Evolutionary conservation across 495 filamentous ascomycete species (phyloP), one percentile per base, ranked within the genome.

Genomic region (Elaphomyces granulatus): DNA sequence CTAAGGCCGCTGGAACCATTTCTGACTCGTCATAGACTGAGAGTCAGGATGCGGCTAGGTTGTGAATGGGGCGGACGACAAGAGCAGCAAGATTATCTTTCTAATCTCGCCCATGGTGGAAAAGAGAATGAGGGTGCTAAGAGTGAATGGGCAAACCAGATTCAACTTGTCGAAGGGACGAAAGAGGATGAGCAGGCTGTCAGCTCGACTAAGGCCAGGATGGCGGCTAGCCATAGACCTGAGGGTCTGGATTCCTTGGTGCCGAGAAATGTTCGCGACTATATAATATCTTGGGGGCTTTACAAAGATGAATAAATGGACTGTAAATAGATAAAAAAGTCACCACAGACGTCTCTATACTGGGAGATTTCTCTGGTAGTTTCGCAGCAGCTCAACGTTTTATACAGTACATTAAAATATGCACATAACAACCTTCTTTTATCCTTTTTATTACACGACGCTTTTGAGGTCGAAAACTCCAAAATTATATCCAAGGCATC

Each of bases 201-300:
- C 9, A 93, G 86, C 52, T 90, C 83, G 36, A 95, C 88, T 3
- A 73, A 60, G 49, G 82, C 87, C 2, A 71, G 88, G 34, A 68
- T 76, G 44, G 80, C 81, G 3, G 71, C 69, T 8, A 53, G 55
- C 9, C 53, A 56, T 18, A 73, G 81, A 18, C 63, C 64, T 48
- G 58, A 68, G 21, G 67, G 52, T 20, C 62, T 96, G 44, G 54
- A 57, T 12, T 59, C 52, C 59, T 53, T 92, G 51, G 79, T 90
- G 10, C 75, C 79, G 2, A 59, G 64, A 2, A 66, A 58, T 9
- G 75, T 94, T 1, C 63, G 56, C 28, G 62, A 61, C 37, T 90
- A 77, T 71, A 65, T 73, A 17, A 28, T 62, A 3, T 48, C 54
- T 0, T 54, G 66, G 35, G 41, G 47, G 4, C 55, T 63, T 15